Base-by-base conservation (phyloP, 257 asterid genomes). In the Osmanthus fragrans region DNA sequence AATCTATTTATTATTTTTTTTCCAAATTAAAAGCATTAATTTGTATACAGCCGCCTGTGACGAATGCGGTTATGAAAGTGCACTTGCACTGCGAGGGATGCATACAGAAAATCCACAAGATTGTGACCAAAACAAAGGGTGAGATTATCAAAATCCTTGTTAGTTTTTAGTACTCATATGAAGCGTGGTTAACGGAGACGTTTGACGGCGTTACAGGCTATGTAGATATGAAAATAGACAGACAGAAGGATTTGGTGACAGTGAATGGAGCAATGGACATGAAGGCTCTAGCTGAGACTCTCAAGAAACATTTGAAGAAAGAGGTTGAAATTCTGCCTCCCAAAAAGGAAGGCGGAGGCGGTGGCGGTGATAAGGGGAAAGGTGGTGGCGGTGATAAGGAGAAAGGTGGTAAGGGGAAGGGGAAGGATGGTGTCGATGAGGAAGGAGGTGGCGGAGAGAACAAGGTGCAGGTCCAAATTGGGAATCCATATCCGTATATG, bases 71-170 rank as follows among this genome's bases (percentile, higher is more conserved):
- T 56, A 3, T 87, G 82, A 87, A 87, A 37, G 72, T 85, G 27
- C 29, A 76, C 27, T 66, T 87, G 0, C 88, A 87, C 49, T 87
- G 90, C 27, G 87, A 87, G 21, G 90, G 90, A 63, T 87, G 90
- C 70, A 76, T 87, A 10, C 83, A 84, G 30, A 87, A 82, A 70
- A 85, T 87, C 5, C 34, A 71, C 77, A 87, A 63, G 64, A 68
- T 75, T n/a, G 80, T 85, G 34, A 7, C 7, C 15, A 18, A 21
- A 21, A 1, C 54, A 10, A 30, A 72, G 74, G 77, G 75, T 72
- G 73, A 15, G 2, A 5, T 25, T 63, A 23, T 27, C 34, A 63
- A 27, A 25, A 25, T 18, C 13, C 36, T 4, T 2, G 8, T 27
- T 63, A 11, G 13, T 1, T 23, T 63, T 63, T 27, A 8, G 7